A percentile compares a stretch with the other conserved stretches of the same genome.
Conservation (phyloP, 208 protist genomes). For the Leptomonas pyrrhocoris region DNA sequence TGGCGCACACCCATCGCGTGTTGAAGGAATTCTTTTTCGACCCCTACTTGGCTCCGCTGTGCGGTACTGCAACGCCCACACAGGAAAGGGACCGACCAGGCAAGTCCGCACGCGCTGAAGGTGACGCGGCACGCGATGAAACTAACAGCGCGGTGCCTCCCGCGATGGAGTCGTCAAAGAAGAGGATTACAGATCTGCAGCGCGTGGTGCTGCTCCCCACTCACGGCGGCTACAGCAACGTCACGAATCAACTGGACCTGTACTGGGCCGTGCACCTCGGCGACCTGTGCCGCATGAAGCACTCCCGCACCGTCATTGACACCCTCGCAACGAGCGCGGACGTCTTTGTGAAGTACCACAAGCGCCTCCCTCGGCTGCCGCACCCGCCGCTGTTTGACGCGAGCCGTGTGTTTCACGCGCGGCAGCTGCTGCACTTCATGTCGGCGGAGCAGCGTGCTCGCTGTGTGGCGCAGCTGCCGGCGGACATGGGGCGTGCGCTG, state of each 20-base stretch:
- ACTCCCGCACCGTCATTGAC: constrained; percentile 55
- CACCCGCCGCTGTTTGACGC: constrained; percentile 53
- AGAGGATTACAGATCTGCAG: constrained; percentile 12
- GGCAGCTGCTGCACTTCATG: constrained; percentile 21
- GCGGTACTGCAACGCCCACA: background rate
- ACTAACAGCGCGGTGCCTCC: background rate
- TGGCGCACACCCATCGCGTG: constrained; percentile 40
- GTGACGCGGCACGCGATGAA: background rate
- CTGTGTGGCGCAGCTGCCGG: constrained; percentile 12
- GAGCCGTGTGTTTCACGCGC: constrained; percentile 51
- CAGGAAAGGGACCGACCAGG: background rate
- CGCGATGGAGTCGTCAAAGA: background rate
- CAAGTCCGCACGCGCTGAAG: constrained; percentile 5
- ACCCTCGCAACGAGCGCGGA: constrained; percentile 34
- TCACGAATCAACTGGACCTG: constrained; percentile 78
- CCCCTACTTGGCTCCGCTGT: constrained; percentile 39
- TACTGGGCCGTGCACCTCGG: constrained; percentile 68
- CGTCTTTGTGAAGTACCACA: constrained; percentile 43
- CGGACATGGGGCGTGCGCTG: constrained; percentile 16
- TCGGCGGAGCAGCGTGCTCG: background rate
- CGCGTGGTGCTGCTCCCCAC: constrained; percentile 70
- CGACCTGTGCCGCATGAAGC: constrained; percentile 63
- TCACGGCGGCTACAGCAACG: constrained; percentile 83
- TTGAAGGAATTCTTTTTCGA: constrained; percentile 48
- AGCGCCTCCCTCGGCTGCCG: constrained; percentile 59